A percentile compares a stretch with the other conserved stretches of the same genome.
Evolutionary conservation across 2,329 filamentous ascomycete species (phyloP).

Genomic region (Fulvia fulva): DNA sequence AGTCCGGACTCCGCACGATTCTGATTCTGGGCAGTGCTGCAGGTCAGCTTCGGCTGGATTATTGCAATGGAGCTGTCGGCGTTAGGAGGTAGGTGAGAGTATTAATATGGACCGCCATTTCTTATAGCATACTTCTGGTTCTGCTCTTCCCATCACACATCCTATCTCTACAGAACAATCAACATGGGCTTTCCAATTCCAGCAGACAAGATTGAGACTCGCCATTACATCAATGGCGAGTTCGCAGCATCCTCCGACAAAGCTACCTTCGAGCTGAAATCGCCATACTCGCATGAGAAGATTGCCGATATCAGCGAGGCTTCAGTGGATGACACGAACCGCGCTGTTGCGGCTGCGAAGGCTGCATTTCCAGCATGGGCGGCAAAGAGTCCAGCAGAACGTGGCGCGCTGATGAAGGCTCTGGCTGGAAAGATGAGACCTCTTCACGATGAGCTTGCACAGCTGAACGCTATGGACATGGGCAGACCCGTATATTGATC

Average conservation of each 20-base stretch:
- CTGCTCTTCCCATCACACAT: background rate
- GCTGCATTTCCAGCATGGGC: conserved; percentile 61
- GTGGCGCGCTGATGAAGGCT: conserved; percentile 44
- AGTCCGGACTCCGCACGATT: background rate
- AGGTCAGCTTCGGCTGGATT: background rate
- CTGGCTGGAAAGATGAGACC: conserved; percentile 44
- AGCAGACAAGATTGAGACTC: conserved; percentile 34
- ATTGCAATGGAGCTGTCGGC: background rate
- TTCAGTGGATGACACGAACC: conserved; percentile 62
- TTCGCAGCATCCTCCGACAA: conserved; percentile 46
- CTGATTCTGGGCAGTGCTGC: background rate
- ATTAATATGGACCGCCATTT: background rate
- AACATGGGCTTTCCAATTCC: conserved; percentile 22
- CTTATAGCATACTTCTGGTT: too few species aligned
- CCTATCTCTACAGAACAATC: background rate
- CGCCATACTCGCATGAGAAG: conserved; percentile 42
- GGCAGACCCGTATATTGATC: conserved; percentile 37
- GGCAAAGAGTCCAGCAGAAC: conserved; percentile 42
- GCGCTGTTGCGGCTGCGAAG: conserved; percentile 65
- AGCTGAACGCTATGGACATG: conserved; percentile 46
- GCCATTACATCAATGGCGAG: conserved; percentile 52
- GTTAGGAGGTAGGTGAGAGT: background rate
- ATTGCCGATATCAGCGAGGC: conserved; percentile 61
- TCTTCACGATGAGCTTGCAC: conserved; percentile 42
- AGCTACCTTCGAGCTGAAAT: conserved; percentile 45